Conservation (phyloP, 768 basidiomycete genomes). For the Galerina marginata region DNA sequence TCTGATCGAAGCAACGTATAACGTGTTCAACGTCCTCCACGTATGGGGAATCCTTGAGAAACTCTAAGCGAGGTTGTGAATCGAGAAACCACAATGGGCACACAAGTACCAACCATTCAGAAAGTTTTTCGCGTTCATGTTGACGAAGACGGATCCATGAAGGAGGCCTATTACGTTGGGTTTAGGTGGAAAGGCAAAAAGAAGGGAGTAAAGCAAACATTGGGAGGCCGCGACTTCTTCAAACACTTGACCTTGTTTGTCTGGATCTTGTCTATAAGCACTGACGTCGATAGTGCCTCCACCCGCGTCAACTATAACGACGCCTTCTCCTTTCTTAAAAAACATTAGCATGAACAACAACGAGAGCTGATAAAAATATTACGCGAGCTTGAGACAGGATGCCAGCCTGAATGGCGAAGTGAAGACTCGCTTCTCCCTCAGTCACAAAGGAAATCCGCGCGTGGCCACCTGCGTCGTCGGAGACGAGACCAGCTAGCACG, state of each 20-base stretch:
- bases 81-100: neutral
- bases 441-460: constrained; percentile 49
- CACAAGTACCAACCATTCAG: constrained; percentile 36
- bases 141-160: constrained; percentile 56
- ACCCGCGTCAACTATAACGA: constrained; percentile 63
- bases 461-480: constrained; percentile 36
- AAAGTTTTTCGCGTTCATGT: constrained; percentile 40
- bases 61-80: neutral
- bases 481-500: constrained; percentile 43
- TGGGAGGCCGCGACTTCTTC: constrained; percentile 53
- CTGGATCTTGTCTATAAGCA: constrained; percentile 46
- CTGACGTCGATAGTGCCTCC: constrained; percentile 69
- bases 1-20: constrained; percentile 46
- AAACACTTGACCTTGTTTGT: constrained; percentile 31
- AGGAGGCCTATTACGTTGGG: constrained; percentile 42
- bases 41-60: constrained; percentile 45
- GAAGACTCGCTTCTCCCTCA: constrained; percentile 60
- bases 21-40: constrained; percentile 49
- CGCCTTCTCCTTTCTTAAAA: constrained; percentile 1
- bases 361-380: neutral
- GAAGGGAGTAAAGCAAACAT: constrained; percentile 31
- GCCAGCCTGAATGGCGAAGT: constrained; percentile 45
- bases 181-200: neutral
- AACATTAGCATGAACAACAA: neutral
- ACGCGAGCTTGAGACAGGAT: constrained; percentile 28